phyloP scores from a whole-genome alignment of 1,284 basidiomycete species.

The Ceratobasidium papillatum region DNA sequence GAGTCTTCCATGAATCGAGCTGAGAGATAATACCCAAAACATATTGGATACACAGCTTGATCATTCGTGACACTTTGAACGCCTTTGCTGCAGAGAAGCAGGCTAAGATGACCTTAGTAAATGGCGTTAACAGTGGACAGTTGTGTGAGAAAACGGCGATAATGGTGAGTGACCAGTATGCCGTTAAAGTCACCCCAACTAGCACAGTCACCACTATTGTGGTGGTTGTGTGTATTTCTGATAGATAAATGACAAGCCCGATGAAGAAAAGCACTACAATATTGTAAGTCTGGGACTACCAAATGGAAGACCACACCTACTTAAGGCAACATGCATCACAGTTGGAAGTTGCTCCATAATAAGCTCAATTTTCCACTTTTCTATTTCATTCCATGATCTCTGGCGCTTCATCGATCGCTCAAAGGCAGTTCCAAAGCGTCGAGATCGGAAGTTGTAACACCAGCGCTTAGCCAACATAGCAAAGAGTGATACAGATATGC shows the following conservation, averaged over 20 bases:
- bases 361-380: neutral
- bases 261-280: constrained; percentile 3
- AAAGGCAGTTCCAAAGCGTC: neutral
- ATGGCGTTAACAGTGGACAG: constrained; percentile 6
- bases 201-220: neutral
- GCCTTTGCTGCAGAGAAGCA: too few relatives aligned
- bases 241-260: constrained; percentile 7
- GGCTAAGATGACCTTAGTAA: neutral
- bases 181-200: neutral
- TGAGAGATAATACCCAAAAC: neutral
- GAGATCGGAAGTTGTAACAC: constrained; percentile 3
- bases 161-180: neutral
- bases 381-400: neutral
- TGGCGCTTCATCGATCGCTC: neutral
- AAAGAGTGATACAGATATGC: constrained; percentile 5
- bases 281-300: neutral
- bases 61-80: neutral
- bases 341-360: neutral
- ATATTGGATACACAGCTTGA: neutral
- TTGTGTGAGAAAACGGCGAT: neutral
- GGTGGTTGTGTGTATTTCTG: neutral
- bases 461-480: constrained; percentile 30
- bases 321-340: constrained; percentile 5
- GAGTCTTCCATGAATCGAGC: neutral
- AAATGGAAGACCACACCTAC: neutral